Evolutionary conservation across 2,329 filamentous ascomycete species (phyloP), one percentile per base, ranked within the genome.

Genomic region (Botrytis fabae): DNA sequence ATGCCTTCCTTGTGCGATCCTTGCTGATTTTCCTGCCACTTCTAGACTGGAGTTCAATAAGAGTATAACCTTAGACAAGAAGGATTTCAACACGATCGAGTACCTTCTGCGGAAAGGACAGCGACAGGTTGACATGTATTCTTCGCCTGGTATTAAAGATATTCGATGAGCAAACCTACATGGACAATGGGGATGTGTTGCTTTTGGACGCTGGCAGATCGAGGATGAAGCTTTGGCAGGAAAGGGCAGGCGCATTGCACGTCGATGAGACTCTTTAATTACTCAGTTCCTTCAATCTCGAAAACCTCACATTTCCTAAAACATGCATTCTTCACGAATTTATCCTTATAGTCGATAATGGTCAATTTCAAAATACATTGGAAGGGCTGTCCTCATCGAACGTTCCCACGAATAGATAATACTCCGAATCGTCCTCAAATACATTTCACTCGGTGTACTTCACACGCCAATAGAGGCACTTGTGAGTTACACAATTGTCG

Each of bases 1-100:
- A 28, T 28, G 25, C 35, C 12, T 59, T 44, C 32, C 35, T 12
- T 38, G 28, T 48, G 9, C 32, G 6, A 16, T 42, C 22, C 38
- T 59, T 54, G 5, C 63, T 63, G 20, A 22, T 18, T 42, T 12
- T 10, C 5, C 51, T 40, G 70, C 73, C 35, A 64, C 69, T n/a
- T 16, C 74, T 44, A 95, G 93, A 77, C 82, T 85, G 42, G 94
- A 98, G 80, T 98, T 99, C 80, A 85, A 90, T 57, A 92, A 92
- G 80, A 76, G 90, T 79, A 80, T 85, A 35, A 78, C 81, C 16
- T 79, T 92, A 70, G 86, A 88, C 81, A 92, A 90, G 81, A 93
- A 92, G 78, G 91, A 93, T 78, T 93, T 93, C 80, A 82, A 83
- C 44, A 87, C 91, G 0, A 89, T 93, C 73, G 91, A 93, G 80